phyloP scores from a whole-genome alignment of 1,139 yeast genomes.

The Casaregolazyma suthepensis region DNA sequence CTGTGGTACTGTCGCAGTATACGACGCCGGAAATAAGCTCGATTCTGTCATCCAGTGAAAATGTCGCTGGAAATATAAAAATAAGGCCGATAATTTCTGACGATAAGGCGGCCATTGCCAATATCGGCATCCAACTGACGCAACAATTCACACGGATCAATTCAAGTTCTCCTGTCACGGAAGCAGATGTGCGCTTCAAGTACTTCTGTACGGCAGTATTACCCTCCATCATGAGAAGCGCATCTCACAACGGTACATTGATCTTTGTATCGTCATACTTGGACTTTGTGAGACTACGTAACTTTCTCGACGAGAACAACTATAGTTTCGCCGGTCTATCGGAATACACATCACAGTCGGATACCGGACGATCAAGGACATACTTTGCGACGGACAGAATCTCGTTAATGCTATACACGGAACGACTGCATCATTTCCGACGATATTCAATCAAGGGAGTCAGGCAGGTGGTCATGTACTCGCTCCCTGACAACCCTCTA shows the following conservation, averaged over 20 bases:
- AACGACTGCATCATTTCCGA: conserved; percentile 87
- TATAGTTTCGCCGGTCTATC: conserved; percentile 46
- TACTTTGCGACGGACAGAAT: conserved; percentile 57
- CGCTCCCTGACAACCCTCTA: conserved; percentile 75
- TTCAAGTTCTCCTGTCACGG: conserved; percentile 43
- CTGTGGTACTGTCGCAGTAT: conserved; percentile 66
- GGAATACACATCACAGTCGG: conserved; percentile 73
- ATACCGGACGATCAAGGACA: conserved; percentile 65
- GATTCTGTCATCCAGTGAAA: conserved; percentile 51
- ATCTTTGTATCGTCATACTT: conserved; percentile 80
- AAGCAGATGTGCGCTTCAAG: conserved; percentile 76
- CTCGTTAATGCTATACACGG: conserved; percentile 77
- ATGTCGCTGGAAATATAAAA: conserved; percentile 60
- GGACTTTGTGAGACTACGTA: conserved; percentile 75
- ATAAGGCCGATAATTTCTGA: conserved; percentile 18
- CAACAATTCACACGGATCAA: conserved; percentile 57
- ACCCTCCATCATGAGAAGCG: conserved; percentile 59
- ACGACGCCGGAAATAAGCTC: conserved; percentile 77
- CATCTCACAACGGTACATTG: conserved; percentile 64
- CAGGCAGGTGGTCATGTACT: conserved; percentile 73
- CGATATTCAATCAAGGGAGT: conserved; percentile 85
- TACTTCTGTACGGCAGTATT: conserved; percentile 67
- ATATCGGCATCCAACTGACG: conserved; percentile 49
- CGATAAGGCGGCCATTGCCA: conserved; percentile 25
- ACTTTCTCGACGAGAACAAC: conserved; percentile 61